Conservation (phyloP, 2,329 filamentous ascomycete genomes). For the Coleophoma cylindrospora region DNA sequence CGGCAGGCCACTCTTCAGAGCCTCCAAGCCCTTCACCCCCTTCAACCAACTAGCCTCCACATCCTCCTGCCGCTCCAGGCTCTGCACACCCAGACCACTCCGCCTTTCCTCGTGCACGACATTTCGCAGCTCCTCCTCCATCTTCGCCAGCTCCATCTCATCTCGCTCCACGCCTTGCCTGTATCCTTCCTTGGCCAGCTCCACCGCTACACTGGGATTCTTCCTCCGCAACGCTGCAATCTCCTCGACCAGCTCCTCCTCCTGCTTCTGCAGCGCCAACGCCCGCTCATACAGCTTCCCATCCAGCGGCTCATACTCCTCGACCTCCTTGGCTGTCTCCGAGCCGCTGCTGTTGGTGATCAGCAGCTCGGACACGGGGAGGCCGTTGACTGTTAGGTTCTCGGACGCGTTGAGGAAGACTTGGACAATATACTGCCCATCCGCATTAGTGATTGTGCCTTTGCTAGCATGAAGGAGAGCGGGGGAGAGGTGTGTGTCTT, state of each 20-base stretch:
- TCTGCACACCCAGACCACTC: slow-evolving; percentile 24
- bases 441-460: not conserved
- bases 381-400: slow-evolving; percentile 60
- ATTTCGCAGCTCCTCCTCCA: slow-evolving; percentile 8
- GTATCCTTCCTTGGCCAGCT: slow-evolving; percentile 11
- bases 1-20: slow-evolving; percentile 55
- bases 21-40: slow-evolving; percentile 45
- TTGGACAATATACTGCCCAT: slow-evolving; percentile 50
- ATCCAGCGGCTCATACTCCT: slow-evolving; percentile 56
- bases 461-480: not conserved
- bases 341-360: not conserved
- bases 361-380: slow-evolving; percentile 32
- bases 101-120: slow-evolving; percentile 3
- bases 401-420: slow-evolving; percentile 54
- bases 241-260: slow-evolving; percentile 59
- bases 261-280: slow-evolving; percentile 54
- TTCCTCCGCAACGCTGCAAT: slow-evolving; percentile 40
- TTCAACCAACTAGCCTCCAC: slow-evolving; percentile 41
- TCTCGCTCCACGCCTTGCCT: slow-evolving; percentile 14
- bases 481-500: slow-evolving; percentile 8
- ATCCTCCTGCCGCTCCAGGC: slow-evolving; percentile 39
- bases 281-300: slow-evolving; percentile 51
- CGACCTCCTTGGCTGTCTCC: slow-evolving; percentile 21
- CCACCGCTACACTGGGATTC: slow-evolving; percentile 7
- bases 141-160: slow-evolving; percentile 3